These are phyloP conservation scores for Alternaria angustiovoidea DNA, from an alignment of 2,329 filamentous ascomycete species.

Conservation along the genomic window DNA sequence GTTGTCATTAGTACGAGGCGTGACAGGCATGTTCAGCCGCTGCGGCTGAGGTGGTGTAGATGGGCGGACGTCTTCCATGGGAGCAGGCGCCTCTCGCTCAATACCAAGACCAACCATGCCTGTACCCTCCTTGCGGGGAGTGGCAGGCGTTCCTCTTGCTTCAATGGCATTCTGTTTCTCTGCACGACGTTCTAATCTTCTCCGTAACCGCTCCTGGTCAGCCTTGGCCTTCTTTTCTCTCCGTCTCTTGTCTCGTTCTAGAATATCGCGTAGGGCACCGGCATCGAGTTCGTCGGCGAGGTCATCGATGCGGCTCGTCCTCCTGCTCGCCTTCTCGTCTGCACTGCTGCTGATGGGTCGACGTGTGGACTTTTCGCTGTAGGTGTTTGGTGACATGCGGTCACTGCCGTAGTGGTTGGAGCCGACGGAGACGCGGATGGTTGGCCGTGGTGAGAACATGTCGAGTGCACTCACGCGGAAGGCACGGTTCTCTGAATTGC, in stretches of 20 bases:
- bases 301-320: conserved; percentile 69
- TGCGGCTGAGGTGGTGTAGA: conserved; percentile 47
- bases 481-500: conserved; percentile 74
- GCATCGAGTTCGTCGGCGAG: conserved; percentile 87
- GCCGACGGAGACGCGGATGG: conserved; percentile 75
- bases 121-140: conserved; percentile 61
- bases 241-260: conserved; percentile 87
- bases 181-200: conserved; percentile 69
- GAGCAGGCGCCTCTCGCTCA: conserved; percentile 64
- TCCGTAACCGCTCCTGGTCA: conserved; percentile 72
- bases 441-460: conserved; percentile 84
- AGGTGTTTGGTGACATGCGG: conserved; percentile 48
- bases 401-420: conserved; percentile 62
- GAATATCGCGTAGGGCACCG: conserved; percentile 81
- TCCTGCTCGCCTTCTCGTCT: conserved; percentile 59
- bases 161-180: conserved; percentile 68
- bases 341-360: conserved; percentile 59
- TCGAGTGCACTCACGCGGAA: conserved; percentile 84
- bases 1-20: conserved; percentile 30
- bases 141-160: conserved; percentile 63
- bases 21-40: conserved; percentile 27
- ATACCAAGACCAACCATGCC: conserved; percentile 62
- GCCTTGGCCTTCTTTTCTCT: conserved; percentile 75
- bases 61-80: conserved; percentile 59
- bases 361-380: conserved; percentile 58